Evolutionary conservation across 495 filamentous ascomycete species (phyloP), one percentile per base, ranked within the genome.

Genomic region (Penicillium chermesinum): DNA sequence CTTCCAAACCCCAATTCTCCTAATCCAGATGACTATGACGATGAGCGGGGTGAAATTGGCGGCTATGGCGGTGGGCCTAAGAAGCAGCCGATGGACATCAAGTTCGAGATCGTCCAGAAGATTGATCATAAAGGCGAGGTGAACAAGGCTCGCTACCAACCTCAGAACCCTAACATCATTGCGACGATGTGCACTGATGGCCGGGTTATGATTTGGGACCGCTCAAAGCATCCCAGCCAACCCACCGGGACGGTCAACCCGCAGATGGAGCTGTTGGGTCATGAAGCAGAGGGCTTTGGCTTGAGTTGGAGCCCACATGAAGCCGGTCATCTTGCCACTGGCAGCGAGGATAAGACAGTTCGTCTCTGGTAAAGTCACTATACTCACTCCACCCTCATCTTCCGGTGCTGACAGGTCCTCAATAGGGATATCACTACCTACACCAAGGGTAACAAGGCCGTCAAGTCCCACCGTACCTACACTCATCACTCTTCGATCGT

Each of bases 121-220:
- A 97, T 99, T 61, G 87, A 95, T 55, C 94, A 99, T 65, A 88
- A 89, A 17, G 88, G 87, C 25, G 94, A 99, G 63, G 89, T 99
- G 58, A 99, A 99, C 75, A 99, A 97, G 67, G 94, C 94, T 1
- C 82, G 94, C 48, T 96, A 97, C 65, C 89, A 94, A 67, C 94
- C 93, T 12, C 91, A 97, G 65, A 99, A 99, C 54, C 93, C 93
- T 7, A 87, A 99, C 56, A 81, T 99, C 44, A 96, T 99, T 54
- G 94, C 93, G 14, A 95, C 94, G 1, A 86, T 96, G 77, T 88
- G 88, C 20, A 81, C 85, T 9, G 89, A 96, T 65, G 87, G 87
- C 34, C 83, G 80, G 53, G 86, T 95, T 20, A 79, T 96, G 69
- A 83, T 99, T 50, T 99, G 90, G 69, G 94, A 99, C 69, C 82